These are phyloP conservation scores for Penicillium riverlandense DNA, from an alignment of 495 filamentous ascomycete species.

Conservation along the genomic window DNA sequence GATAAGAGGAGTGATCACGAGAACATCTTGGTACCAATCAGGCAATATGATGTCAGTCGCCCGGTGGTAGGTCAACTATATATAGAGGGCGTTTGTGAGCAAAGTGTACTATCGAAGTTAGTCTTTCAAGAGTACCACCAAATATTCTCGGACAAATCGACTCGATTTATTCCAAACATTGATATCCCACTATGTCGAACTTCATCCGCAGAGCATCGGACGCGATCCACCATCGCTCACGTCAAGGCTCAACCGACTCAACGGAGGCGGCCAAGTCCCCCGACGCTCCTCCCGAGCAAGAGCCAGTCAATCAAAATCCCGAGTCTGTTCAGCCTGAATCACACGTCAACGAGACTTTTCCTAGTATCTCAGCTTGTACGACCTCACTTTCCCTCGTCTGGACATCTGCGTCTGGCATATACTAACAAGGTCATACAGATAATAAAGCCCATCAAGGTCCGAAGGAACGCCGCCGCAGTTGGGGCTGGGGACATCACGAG, in stretches of 20 bases:
- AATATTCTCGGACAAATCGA: not conserved
- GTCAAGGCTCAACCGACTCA: slow-evolving; percentile 6
- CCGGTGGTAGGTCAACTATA: not conserved
- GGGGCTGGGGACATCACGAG: slow-evolving; percentile 4
- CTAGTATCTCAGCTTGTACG: slow-evolving; percentile 3
- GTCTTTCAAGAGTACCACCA: not conserved
- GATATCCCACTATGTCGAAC: not conserved
- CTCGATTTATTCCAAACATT: not conserved
- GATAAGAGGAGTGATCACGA: not conserved
- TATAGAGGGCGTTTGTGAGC: not conserved
- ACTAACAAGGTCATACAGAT: not conserved
- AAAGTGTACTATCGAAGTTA: not conserved
- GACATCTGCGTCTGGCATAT: not conserved
- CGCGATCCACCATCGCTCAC: slow-evolving; percentile 3
- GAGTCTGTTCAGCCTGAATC: slow-evolving; percentile 4
- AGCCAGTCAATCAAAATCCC: not conserved
- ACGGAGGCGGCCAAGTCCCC: not conserved
- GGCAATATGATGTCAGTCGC: slow-evolving; percentile 1
- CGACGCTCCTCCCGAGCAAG: not conserved
- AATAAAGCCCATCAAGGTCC: not conserved
- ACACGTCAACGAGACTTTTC: slow-evolving; percentile 1
- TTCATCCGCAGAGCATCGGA: slow-evolving; percentile 8
- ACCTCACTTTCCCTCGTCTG: not conserved
- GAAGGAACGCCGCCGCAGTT: slow-evolving; percentile 2
- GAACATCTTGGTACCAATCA: not conserved